Conservation (phyloP, 2,329 filamentous ascomycete species). For the Alternaria infectoria region DNA sequence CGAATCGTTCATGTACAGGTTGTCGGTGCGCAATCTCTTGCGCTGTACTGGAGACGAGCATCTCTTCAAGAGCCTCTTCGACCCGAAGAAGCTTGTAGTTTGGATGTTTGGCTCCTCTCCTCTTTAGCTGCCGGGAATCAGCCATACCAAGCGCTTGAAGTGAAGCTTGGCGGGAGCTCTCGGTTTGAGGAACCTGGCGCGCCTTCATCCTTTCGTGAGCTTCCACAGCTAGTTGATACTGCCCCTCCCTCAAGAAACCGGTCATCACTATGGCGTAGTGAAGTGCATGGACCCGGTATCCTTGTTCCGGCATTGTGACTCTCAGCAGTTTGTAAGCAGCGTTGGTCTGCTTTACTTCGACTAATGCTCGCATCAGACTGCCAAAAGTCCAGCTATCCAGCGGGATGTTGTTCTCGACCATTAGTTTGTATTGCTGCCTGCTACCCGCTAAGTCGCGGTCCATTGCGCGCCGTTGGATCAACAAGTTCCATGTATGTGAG, state of each 20-base stretch:
- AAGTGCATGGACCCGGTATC: slow-evolving; percentile 53
- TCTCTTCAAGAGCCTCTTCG: slow-evolving; percentile 35
- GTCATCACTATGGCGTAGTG: slow-evolving; percentile 63
- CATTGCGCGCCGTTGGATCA: slow-evolving; percentile 73
- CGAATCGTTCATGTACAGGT: slow-evolving; percentile 28
- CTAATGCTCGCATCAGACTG: slow-evolving; percentile 65
- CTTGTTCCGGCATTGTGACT: slow-evolving; percentile 58
- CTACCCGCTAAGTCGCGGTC: slow-evolving; percentile 64
- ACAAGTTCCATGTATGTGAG: slow-evolving; percentile 77
- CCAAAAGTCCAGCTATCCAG: slow-evolving; percentile 66
- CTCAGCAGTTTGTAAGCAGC: slow-evolving; percentile 62
- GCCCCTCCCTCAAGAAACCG: slow-evolving; percentile 53
- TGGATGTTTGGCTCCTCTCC: slow-evolving; percentile 16
- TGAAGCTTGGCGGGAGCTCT: slow-evolving; percentile 53
- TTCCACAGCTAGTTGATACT: slow-evolving; percentile 57
- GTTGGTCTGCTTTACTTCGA: slow-evolving; percentile 59
- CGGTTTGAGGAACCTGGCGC: slow-evolving; percentile 47
- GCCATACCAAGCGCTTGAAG: slow-evolving; percentile 32
- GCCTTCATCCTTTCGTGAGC: slow-evolving; percentile 55
- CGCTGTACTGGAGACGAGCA: slow-evolving; percentile 37
- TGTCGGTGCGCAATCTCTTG: slow-evolving; percentile 35
- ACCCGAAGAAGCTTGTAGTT: slow-evolving; percentile 29
- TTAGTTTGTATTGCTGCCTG: slow-evolving; percentile 61
- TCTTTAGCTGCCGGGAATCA: slow-evolving; percentile 26
- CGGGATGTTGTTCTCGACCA: slow-evolving; percentile 59